Evolutionary conservation across 2,329 filamentous ascomycete species (phyloP).

Genomic region (Pezicula radicicola): DNA sequence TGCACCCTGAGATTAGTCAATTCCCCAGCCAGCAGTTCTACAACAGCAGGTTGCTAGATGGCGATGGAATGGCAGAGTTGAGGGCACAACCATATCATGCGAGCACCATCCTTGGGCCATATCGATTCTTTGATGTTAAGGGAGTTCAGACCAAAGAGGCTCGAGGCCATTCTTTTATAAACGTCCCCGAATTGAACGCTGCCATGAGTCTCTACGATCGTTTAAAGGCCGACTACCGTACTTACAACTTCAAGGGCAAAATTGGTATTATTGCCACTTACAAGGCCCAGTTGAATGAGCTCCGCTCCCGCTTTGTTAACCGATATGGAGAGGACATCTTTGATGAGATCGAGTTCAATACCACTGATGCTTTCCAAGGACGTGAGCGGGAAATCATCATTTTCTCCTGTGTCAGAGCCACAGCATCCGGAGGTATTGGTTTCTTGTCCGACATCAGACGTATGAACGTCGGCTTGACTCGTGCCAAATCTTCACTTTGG

Average conservation of each 20-base stretch:
- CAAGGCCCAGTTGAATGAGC: slow-evolving; percentile 82
- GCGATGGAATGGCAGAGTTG: slow-evolving; percentile 74
- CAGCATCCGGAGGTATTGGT: slow-evolving; percentile 89
- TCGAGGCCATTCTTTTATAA: slow-evolving; percentile 86
- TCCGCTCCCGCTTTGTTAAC: slow-evolving; percentile 71
- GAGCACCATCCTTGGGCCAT: slow-evolving; percentile 79
- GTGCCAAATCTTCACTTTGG: slow-evolving; percentile 95
- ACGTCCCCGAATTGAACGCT: slow-evolving; percentile 80
- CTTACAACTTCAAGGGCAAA: slow-evolving; percentile 72
- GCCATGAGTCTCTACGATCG: slow-evolving; percentile 83
- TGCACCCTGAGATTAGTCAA: slow-evolving; percentile 93
- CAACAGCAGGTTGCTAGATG: slow-evolving; percentile 81
- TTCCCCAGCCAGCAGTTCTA: slow-evolving; percentile 95
- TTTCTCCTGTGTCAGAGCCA: slow-evolving; percentile 95
- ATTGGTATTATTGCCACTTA: slow-evolving; percentile 98
- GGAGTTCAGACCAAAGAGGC: slow-evolving; percentile 81
- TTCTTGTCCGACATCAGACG: slow-evolving; percentile 97
- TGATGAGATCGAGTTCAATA: slow-evolving; percentile 91
- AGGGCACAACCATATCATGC: slow-evolving; percentile 83
- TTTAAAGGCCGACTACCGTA: slow-evolving; percentile 68
- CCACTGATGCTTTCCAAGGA: slow-evolving; percentile 96
- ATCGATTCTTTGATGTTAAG: slow-evolving; percentile 95
- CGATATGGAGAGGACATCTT: slow-evolving; percentile 73
- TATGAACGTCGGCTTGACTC: slow-evolving; percentile 98
- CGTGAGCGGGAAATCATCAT: slow-evolving; percentile 98